Conservation (phyloP, 257 asterid species). For the Leptodermis oblonga region DNA sequence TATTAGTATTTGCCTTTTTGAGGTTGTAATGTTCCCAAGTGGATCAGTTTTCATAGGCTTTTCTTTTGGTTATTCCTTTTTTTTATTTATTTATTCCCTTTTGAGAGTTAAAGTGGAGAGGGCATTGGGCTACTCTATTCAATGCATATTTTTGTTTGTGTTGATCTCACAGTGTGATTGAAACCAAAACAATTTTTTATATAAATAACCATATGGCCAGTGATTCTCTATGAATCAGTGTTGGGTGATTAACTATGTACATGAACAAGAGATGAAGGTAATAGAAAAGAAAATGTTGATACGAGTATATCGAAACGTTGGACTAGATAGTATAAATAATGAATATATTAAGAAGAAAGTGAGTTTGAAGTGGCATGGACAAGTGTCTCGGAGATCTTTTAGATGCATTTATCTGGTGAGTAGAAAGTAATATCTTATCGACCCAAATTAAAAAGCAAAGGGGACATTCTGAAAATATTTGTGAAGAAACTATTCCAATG, state of each 20-base stretch:
- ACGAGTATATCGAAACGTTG: neutral
- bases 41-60: neutral
- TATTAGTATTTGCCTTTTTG: neutral
- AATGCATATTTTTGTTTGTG: neutral
- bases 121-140: neutral
- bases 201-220: neutral
- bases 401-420: neutral
- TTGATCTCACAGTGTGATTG: neutral
- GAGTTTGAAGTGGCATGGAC: neutral
- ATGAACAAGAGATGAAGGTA: neutral
- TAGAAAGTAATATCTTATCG: neutral
- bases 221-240: neutral
- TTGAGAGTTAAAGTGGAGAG: neutral
- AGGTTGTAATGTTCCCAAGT: neutral
- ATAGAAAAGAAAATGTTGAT: neutral
- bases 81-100: too few relatives aligned
- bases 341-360: neutral
- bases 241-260: neutral
- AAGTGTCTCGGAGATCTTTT: neutral
- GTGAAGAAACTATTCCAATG: neutral
- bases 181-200: too few relatives aligned
- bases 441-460: neutral
- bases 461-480: neutral
- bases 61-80: neutral
- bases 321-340: neutral